phyloP scores from a whole-genome alignment of 371 early-diverging fungal species.

The Paramicrosporidium saccamoebae region DNA sequence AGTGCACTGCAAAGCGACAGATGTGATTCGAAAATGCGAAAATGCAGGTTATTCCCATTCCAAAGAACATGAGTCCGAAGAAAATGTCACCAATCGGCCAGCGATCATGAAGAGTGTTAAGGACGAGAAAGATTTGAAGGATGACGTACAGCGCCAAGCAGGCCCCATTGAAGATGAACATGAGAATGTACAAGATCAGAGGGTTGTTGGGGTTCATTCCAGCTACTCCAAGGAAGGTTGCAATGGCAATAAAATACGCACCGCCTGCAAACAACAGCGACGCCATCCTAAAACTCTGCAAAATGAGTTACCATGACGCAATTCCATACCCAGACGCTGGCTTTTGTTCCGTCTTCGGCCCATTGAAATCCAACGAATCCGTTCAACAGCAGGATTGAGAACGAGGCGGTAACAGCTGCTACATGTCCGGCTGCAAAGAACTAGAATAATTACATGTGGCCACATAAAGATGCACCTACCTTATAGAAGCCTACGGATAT shows the following conservation, averaged over 20 bases:
- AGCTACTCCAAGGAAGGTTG: constrained; percentile 27
- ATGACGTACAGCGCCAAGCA: constrained; percentile 48
- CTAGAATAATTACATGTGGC: constrained; percentile 5
- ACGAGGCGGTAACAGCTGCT: constrained; percentile 37
- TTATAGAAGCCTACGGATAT: constrained; percentile 34
- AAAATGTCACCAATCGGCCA: constrained; percentile 77
- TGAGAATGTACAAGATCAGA: constrained; percentile 45
- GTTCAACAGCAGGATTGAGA: constrained; percentile 66
- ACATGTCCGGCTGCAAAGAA: constrained; percentile 54
- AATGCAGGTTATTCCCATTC: constrained; percentile 41
- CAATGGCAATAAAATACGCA: constrained; percentile 38
- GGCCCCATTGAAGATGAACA: constrained; percentile 48
- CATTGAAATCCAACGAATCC: constrained; percentile 87
- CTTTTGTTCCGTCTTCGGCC: constrained; percentile 67
- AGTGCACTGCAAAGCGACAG: constrained; percentile 61
- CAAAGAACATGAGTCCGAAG: constrained; percentile 52
- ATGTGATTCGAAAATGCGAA: constrained; percentile 35
- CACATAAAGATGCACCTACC: constrained; percentile 12
- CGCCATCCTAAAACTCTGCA: constrained; percentile 45
- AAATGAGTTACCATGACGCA: constrained; percentile 2
- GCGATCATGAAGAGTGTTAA: constrained; percentile 69
- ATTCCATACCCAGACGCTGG: constrained; percentile 11
- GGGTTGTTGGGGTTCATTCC: constrained; percentile 23
- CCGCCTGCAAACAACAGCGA: constrained; percentile 34
- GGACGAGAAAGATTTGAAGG: constrained; percentile 62